phyloP scores from a whole-genome alignment of 2,329 filamentous ascomycete species.

The Diaporthe ilicicola region DNA sequence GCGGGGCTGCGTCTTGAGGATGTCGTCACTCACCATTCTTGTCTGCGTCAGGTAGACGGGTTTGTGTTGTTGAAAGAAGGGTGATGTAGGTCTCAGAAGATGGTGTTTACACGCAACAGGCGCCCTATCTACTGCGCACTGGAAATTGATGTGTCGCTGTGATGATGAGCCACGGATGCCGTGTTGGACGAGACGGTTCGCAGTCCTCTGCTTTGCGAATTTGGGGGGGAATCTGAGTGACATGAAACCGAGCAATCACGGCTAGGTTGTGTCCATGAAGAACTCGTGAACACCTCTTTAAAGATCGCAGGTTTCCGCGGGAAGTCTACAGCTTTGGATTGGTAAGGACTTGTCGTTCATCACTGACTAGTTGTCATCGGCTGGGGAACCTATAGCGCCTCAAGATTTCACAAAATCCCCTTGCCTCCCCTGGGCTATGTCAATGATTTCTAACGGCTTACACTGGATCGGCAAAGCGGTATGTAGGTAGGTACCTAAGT shows the following conservation, averaged over 20 bases:
- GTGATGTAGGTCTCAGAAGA: not conserved
- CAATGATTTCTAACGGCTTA: constrained; percentile 14
- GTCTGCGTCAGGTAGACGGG: not conserved
- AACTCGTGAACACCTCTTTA: not conserved
- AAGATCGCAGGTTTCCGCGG: not conserved
- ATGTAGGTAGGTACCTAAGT: no score
- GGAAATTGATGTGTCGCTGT: constrained; percentile 10
- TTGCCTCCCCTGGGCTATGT: not conserved
- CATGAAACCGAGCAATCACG: not conserved
- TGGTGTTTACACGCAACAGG: not conserved
- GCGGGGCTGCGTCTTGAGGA: not conserved
- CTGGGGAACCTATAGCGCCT: not conserved
- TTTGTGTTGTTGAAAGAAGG: no score
- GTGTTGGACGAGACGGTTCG: not conserved
- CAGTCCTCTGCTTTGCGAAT: not conserved
- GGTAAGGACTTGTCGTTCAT: not conserved
- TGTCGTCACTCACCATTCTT: constrained; percentile 29
- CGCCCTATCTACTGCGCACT: not conserved
- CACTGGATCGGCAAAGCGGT: not conserved
- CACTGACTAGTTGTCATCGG: not conserved
- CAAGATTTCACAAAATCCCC: not conserved
- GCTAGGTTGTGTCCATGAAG: not conserved
- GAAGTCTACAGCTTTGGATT: not conserved
- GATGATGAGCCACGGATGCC: not conserved
- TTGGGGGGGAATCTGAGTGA: not conserved